A percentile compares a stretch with the other conserved stretches of the same genome.
Conservation (phyloP, 2,329 filamentous ascomycete genomes). For the Ascosphaera acerosa region DNA sequence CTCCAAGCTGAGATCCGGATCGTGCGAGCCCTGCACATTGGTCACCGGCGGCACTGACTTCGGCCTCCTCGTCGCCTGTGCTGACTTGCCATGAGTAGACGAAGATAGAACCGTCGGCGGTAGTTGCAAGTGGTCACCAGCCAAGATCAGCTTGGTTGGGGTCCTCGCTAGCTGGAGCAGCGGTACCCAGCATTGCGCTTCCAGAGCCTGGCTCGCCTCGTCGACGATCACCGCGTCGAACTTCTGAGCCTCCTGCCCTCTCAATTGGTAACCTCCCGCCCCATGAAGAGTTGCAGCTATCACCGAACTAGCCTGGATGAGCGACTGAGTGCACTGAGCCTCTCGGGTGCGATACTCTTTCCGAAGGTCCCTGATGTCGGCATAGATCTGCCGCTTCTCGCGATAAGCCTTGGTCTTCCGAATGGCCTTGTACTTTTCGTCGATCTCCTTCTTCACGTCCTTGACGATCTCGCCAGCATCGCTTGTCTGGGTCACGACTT, state of each 20-base stretch:
- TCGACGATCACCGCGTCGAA: slow-evolving; percentile 95
- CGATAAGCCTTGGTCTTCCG: slow-evolving; percentile 61
- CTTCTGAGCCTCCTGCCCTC: slow-evolving; percentile 28
- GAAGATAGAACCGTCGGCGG: slow-evolving; percentile 82
- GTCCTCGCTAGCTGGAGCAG: slow-evolving; percentile 27
- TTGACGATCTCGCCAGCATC: slow-evolving; percentile 73
- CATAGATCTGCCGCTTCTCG: slow-evolving; percentile 61
- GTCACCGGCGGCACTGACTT: slow-evolving; percentile 16
- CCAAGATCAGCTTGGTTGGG: slow-evolving; percentile 63
- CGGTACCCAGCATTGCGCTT: slow-evolving; percentile 93
- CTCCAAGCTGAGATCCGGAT: slow-evolving; percentile 37
- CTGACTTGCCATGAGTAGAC: slow-evolving; percentile 13
- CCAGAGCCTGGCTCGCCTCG: slow-evolving; percentile 82
- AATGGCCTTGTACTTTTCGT: slow-evolving; percentile 67
- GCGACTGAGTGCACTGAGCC: slow-evolving; percentile 47
- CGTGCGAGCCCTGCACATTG: slow-evolving; percentile 13
- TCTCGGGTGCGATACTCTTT: slow-evolving; percentile 78
- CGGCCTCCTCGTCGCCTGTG: slow-evolving; percentile 20
- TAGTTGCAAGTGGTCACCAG: slow-evolving; percentile 82
- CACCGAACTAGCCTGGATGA: slow-evolving; percentile 57
- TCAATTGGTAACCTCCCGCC: slow-evolving; percentile 61
- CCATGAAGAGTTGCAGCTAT: slow-evolving; percentile 85
- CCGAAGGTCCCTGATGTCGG: slow-evolving; percentile 57
- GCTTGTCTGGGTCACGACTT: slow-evolving; percentile 71
- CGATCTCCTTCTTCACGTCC: slow-evolving; percentile 80